phyloP scores from a whole-genome alignment of 2,329 filamentous ascomycete genomes.

The Fusarium hainanense region DNA sequence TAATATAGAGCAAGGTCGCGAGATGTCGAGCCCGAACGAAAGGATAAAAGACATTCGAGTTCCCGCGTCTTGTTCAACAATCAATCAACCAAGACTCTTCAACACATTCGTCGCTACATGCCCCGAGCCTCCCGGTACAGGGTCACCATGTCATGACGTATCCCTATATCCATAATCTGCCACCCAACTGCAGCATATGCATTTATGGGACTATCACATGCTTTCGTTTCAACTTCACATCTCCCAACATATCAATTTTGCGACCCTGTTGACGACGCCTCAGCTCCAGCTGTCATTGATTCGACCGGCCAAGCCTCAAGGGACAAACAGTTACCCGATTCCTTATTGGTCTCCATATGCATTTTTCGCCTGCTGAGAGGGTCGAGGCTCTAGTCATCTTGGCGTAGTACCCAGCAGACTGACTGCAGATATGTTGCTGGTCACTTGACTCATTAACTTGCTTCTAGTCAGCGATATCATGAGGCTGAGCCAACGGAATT shows the following conservation, averaged over 20 bases:
- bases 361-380: conserved; percentile 9
- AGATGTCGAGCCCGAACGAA: not conserved
- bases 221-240: conserved; percentile 27
- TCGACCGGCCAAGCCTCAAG: conserved; percentile 17
- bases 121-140: conserved; percentile 34
- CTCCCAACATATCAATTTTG: conserved; percentile 33
- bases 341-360: conserved; percentile 6
- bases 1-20: not conserved
- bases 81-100: conserved; percentile 8
- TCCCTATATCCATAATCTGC: conserved; percentile 32
- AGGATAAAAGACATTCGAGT: conserved; percentile 19
- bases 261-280: conserved; percentile 29
- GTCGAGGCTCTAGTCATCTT: conserved; percentile 33
- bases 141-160: conserved; percentile 31
- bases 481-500: conserved; percentile 22
- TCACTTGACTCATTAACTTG: conserved; percentile 33
- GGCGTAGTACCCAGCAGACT: conserved; percentile 30
- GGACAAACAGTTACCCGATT: conserved; percentile 21
- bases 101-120: conserved; percentile 29
- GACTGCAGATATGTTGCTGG: conserved; percentile 20
- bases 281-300: conserved; percentile 20
- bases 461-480: conserved; percentile 22
- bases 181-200: conserved; percentile 33
- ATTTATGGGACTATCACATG: conserved; percentile 45
- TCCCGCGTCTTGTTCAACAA: conserved; percentile 15